Percentiles rank a stretch among this genome's conserved stretches.
Evolutionary conservation across 2,329 filamentous ascomycete species (phyloP).

Genomic region (Ophiostoma tasmaniense): DNA sequence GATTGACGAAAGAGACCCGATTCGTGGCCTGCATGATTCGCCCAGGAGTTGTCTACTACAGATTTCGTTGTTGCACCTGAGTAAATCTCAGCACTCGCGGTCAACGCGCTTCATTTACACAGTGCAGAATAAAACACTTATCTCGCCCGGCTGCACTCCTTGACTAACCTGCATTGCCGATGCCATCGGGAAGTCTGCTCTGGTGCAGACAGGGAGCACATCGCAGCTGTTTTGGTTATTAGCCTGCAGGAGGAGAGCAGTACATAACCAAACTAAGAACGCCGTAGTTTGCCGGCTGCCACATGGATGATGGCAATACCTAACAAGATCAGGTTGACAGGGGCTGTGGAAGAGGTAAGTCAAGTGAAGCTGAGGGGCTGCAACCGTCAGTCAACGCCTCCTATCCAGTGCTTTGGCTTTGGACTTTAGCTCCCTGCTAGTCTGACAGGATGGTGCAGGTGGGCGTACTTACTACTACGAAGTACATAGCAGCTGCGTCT

Average conservation of each 20-base stretch:
- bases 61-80: too few species aligned
- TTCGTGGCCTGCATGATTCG: background rate
- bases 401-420: conserved; percentile 1
- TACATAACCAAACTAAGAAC: background rate
- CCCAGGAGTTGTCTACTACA: background rate
- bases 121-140: too few species aligned
- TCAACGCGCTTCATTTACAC: background rate
- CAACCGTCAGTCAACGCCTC: background rate
- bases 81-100: background rate
- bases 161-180: background rate
- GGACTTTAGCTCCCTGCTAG: background rate
- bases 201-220: background rate
- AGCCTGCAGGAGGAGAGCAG: background rate
- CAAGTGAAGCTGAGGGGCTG: background rate
- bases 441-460: background rate
- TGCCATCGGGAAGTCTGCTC: background rate
- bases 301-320: background rate
- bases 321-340: background rate
- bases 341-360: too few species aligned
- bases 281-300: background rate
- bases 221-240: background rate
- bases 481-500: too few species aligned
- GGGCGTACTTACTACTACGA: too few species aligned
- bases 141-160: background rate
- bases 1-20: conserved; percentile 1